Percentiles rank a stretch among this genome's conserved stretches.
Evolutionary conservation across 164 flowering plant genomes (phyloP).

Genomic region (Euptelea pleiosperma): DNA sequence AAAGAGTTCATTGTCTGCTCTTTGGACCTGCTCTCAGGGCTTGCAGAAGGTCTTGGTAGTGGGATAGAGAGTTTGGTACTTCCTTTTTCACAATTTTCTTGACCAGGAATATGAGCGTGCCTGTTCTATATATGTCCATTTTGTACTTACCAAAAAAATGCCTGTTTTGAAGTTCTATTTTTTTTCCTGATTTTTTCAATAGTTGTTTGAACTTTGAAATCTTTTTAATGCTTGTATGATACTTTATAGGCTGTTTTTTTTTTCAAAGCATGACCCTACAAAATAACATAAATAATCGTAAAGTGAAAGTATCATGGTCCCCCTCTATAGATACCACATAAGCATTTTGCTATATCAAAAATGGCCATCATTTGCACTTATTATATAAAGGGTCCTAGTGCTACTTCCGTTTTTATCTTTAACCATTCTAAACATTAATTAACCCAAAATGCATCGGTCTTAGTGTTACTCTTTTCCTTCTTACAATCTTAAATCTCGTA

Average conservation of each 20-base stretch:
- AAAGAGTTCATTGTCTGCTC: conserved; percentile 93
- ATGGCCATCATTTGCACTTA: too few relatives aligned
- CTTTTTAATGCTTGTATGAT: not conserved
- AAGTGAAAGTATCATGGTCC: too few relatives aligned
- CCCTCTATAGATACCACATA: too few relatives aligned
- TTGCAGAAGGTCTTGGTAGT: conserved; percentile 95
- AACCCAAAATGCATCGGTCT: too few relatives aligned
- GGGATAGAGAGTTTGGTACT: conserved; percentile 93
- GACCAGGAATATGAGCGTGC: not conserved
- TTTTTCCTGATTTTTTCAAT: not conserved
- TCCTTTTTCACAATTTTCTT: conserved; percentile 7
- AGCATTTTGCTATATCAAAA: too few relatives aligned
- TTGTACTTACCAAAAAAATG: not conserved
- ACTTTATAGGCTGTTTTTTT: not conserved
- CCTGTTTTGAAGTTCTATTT: not conserved
- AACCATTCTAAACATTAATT: too few relatives aligned
- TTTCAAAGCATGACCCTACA: not conserved
- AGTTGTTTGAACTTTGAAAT: too few relatives aligned
- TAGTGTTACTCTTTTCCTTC: too few relatives aligned
- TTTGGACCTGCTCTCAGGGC: conserved; percentile 93
- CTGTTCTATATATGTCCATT: not conserved
- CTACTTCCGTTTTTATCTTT: too few relatives aligned
- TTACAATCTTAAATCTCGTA: too few relatives aligned
- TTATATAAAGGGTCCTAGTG: too few relatives aligned
- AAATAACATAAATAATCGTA: too few relatives aligned